Evolutionary conservation across 2,329 filamentous ascomycete species (phyloP).

Genomic region (Blastomyces silverae): DNA sequence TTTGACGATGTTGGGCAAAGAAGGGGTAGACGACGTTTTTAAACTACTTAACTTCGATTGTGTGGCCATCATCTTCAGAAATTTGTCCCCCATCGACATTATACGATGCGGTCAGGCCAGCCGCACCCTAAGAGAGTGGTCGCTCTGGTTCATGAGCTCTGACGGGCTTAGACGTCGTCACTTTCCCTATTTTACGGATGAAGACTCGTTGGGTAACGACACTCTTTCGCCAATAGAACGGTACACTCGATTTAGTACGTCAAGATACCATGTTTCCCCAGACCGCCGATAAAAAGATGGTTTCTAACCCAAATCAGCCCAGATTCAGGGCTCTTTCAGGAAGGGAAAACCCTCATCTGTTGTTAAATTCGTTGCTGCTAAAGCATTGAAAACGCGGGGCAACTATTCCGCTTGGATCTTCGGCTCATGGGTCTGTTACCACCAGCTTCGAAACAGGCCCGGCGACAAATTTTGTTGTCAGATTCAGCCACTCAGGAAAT

Average conservation of each 20-base stretch:
- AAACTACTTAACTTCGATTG: conserved; percentile 6
- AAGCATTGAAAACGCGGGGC: neutral
- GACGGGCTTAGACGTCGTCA: conserved; percentile 1
- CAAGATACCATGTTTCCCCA: neutral
- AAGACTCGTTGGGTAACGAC: neutral
- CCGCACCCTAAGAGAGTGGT: neutral
- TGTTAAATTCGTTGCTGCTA: neutral
- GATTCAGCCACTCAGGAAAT: conserved; percentile 3
- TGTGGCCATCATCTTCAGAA: neutral
- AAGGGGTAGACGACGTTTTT: neutral
- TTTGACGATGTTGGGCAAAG: neutral
- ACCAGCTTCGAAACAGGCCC: neutral
- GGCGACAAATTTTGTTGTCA: neutral
- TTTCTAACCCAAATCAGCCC: neutral
- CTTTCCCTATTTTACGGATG: conserved; percentile 5
- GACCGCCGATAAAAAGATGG: neutral
- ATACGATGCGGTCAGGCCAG: neutral
- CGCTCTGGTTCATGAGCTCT: neutral
- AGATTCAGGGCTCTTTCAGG: neutral
- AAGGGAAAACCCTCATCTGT: neutral
- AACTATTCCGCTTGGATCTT: conserved; percentile 2
- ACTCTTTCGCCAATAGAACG: neutral
- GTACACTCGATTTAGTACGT: conserved; percentile 6
- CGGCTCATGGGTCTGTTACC: neutral
- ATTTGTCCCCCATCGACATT: conserved; percentile 1